A percentile compares a stretch with the other conserved stretches of the same genome.
phyloP scores from a whole-genome alignment of 2,329 filamentous ascomycete genomes.

The Fusarium napiforme region DNA sequence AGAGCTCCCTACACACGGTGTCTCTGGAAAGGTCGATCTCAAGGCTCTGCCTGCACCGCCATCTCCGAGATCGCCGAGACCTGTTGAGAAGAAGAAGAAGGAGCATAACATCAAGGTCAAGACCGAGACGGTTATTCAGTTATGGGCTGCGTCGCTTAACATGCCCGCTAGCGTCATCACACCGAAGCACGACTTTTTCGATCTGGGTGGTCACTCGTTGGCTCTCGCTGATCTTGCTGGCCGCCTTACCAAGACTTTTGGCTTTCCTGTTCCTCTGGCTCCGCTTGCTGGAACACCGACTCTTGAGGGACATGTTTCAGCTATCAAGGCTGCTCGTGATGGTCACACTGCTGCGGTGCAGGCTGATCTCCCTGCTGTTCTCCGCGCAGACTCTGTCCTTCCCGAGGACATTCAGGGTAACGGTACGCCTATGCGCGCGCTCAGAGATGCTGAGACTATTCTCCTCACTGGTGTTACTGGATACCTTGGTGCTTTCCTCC shows the following conservation, averaged over 20 bases:
- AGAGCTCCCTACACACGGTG: constrained; percentile 77
- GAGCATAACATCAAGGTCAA: constrained; percentile 71
- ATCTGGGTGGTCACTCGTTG: constrained; percentile 81
- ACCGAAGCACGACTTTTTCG: constrained; percentile 81
- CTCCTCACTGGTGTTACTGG: constrained; percentile 81
- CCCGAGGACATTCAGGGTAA: constrained; percentile 74
- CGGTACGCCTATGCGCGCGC: constrained; percentile 63
- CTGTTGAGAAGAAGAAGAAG: constrained; percentile 54
- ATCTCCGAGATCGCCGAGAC: constrained; percentile 58
- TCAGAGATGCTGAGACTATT: constrained; percentile 74
- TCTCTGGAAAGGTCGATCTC: constrained; percentile 82
- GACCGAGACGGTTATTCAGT: constrained; percentile 73
- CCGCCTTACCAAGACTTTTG: constrained; percentile 74
- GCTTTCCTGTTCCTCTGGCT: constrained; percentile 76
- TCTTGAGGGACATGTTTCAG: constrained; percentile 76
- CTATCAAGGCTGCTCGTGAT: constrained; percentile 75
- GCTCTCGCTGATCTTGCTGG: constrained; percentile 82
- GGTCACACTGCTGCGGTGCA: constrained; percentile 80
- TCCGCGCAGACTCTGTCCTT: constrained; percentile 73
- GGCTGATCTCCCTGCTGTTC: constrained; percentile 76
- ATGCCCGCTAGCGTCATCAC: constrained; percentile 72
- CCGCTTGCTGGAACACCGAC: constrained; percentile 78
- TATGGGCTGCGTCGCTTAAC: constrained; percentile 78
- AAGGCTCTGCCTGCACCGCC: constrained; percentile 76
- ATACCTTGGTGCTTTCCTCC: constrained; percentile 79